A percentile compares a stretch with the other conserved stretches of the same genome.
These are phyloP conservation scores for Metschnikowia proteae DNA, from an alignment of 805 yeast species.

Conservation along the genomic window DNA sequence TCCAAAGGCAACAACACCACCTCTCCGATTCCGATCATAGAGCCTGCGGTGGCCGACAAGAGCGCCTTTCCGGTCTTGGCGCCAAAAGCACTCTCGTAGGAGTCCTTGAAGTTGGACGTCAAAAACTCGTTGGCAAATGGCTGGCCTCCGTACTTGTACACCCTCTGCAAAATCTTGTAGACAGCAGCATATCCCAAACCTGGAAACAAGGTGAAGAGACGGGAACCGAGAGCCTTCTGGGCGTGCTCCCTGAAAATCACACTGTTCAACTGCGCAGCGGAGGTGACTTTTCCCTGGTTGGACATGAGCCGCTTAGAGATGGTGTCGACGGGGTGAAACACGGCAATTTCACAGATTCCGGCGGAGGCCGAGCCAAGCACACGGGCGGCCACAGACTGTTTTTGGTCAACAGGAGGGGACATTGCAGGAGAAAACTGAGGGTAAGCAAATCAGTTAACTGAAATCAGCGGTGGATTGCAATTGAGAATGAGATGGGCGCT, in stretches of 20 bases:
- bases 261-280: constrained; percentile 63
- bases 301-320: constrained; percentile 93
- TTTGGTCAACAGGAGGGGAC: constrained; percentile 54
- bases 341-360: constrained; percentile 93
- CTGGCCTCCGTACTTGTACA: constrained; percentile 98
- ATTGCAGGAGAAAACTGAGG: constrained; percentile 2
- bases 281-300: constrained; percentile 65
- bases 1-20: constrained; percentile 92
- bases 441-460: neutral
- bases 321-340: constrained; percentile 98
- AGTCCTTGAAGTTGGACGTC: constrained; percentile 63
- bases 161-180: constrained; percentile 94
- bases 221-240: constrained; percentile 58
- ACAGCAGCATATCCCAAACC: constrained; percentile 98
- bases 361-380: constrained; percentile 97
- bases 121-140: constrained; percentile 96
- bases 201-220: constrained; percentile 86
- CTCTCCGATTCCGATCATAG: constrained; percentile 96
- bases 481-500: too few relatives aligned
- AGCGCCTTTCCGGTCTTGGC: constrained; percentile 96
- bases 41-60: constrained; percentile 96
- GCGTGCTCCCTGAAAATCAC: constrained; percentile 88
- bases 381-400: constrained; percentile 86
- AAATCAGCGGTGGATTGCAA: neutral
- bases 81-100: constrained; percentile 78